Conservation (phyloP, 805 yeast species). For the Lipomyces orientalis region DNA sequence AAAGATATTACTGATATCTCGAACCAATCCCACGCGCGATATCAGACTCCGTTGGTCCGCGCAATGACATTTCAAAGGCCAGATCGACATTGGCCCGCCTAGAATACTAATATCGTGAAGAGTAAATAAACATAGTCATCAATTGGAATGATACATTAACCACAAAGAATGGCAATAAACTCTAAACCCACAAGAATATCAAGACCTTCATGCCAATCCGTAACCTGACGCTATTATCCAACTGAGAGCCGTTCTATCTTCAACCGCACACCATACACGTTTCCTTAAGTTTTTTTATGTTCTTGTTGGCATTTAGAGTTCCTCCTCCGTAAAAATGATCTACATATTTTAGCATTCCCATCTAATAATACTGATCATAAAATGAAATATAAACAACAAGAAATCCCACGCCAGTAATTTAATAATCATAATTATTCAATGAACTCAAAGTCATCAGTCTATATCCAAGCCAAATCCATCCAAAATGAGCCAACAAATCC, state of each 20-base stretch:
- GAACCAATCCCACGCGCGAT: no score
- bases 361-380: not conserved
- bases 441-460: constrained; percentile 1
- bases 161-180: not conserved
- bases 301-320: not conserved
- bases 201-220: no score
- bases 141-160: no score
- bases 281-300: not conserved
- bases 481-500: not conserved
- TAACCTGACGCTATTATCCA: not conserved
- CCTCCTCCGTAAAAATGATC: not conserved
- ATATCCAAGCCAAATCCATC: not conserved
- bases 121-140: no score
- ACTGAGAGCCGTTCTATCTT: not conserved
- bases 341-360: not conserved
- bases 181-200: not conserved
- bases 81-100: no score
- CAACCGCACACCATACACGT: not conserved
- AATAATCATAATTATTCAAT: not conserved
- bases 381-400: not conserved
- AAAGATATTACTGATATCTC: no score
- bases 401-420: not conserved
- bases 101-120: no score
- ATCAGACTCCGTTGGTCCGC: no score
- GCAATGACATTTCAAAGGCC: no score